Base-by-base conservation (phyloP, 192 early-diverging fungal genomes). In the Mortierella claussenii region DNA sequence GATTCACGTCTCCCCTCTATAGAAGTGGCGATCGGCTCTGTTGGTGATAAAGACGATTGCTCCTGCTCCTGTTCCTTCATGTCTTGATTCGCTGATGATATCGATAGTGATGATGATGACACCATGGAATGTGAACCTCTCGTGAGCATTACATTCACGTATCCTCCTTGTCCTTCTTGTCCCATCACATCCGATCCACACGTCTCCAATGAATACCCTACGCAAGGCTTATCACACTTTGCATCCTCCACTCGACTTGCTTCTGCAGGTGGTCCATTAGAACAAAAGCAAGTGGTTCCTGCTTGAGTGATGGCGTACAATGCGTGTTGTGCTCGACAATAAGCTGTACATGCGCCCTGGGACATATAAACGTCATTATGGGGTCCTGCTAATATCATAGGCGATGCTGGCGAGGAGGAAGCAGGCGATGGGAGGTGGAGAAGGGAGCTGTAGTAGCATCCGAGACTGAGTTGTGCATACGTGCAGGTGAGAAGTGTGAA, bases 351-450 rank as follows among this genome's bases (percentile, higher is more conserved):
- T 1, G 40, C 26, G 6, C 60, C 69, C 18, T 64, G 60, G 7
- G 69, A 64, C 69, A 73, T 73, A 48, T 64, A 73, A 34, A 73
- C 64, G 12, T 73, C 69, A 9, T 30, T 17, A 34, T n/a, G n/a
- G n/a, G n/a, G n/a, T n/a, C n/a, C n/a, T n/a, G n/a, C n/a, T n/a
- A n/a, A n/a, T n/a, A n/a, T n/a, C n/a, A 24, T 34, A 0, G 60
- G 37, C 7, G 69, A 37, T 11, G 69, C 50, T 0, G 49, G 33
- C 0, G 33, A 43, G 33, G 64, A 31, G 17, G 53, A 24, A 9
- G 21, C 33, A 8, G 40, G 27, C 24, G 1, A 10, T 28, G 37
- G 2, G 15, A 9, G 10, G 21, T 21, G 58, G 2, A 33, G 4
- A 6, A 37, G 13, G 17, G 33, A 26, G 26, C 12, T 13, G 21